Evolutionary conservation across 306 rosid species (phyloP).

Genomic region (Luffa aegyptiaca): DNA sequence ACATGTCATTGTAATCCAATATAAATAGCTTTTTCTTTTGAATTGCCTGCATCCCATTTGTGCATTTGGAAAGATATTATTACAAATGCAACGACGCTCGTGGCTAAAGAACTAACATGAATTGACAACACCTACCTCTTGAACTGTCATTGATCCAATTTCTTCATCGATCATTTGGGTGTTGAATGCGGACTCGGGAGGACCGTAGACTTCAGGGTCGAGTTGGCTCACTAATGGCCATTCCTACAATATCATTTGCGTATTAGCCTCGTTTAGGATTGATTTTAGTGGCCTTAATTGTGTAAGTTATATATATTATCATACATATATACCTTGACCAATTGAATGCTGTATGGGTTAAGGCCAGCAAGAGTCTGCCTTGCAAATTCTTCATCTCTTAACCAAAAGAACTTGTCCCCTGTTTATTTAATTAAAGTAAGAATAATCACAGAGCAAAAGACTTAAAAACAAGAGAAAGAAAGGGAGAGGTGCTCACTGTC

Average conservation of each 20-base stretch:
- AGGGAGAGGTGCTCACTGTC: slow-evolving; percentile 6
- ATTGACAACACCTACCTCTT: slow-evolving; percentile 15
- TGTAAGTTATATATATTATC: neutral
- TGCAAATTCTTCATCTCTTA: slow-evolving; percentile 35
- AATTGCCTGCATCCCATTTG: slow-evolving; percentile 36
- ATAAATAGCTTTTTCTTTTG: slow-evolving; percentile 48
- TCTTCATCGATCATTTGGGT: slow-evolving; percentile 16
- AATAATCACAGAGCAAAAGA: neutral
- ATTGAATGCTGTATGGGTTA: slow-evolving; percentile 23
- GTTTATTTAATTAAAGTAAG: neutral
- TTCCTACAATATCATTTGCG: slow-evolving; percentile 15
- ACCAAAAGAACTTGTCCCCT: slow-evolving; percentile 39
- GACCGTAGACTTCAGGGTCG: slow-evolving; percentile 28
- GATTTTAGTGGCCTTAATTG: too few species aligned
- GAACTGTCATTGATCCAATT: slow-evolving; percentile 24
- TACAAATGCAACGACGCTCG: neutral
- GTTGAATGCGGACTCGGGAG: slow-evolving; percentile 28
- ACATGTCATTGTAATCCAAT: slow-evolving; percentile 69
- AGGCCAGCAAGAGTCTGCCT: slow-evolving; percentile 41
- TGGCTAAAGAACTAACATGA: neutral
- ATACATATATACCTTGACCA: slow-evolving; percentile 20
- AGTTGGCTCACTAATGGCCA: slow-evolving; percentile 38
- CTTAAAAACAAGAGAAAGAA: neutral
- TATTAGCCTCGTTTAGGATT: too few species aligned
- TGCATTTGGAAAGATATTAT: neutral